Base-by-base conservation (phyloP, 2,329 filamentous ascomycete genomes). In the Pseudogymnoascus pannorum region DNA sequence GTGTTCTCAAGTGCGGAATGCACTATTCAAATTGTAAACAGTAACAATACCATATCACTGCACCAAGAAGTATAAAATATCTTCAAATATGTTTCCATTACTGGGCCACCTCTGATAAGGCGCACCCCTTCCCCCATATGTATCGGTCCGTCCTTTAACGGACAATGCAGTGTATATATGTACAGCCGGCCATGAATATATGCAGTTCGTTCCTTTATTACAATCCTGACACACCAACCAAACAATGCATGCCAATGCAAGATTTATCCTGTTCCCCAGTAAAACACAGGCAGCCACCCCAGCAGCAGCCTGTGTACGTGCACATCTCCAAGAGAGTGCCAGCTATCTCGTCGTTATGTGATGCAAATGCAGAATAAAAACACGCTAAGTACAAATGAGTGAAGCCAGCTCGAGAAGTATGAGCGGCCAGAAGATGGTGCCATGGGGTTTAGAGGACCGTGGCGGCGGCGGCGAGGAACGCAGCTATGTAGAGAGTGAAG, bases 161-260 rank as follows among this genome's bases (percentile, higher is more conserved):
- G 48, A 54, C 48, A 54, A 54, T 31, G 48, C 48, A 31, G 48
- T 31, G 24, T 54, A 16, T 54, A 54, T 54, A 54, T 54, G 48
- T 54, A 54, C 48, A 54, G 26, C 48, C 48, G 26, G 48, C 26
- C 48, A 54, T 54, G 48, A 54, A 54, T 54, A 54, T 54, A 54
- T 54, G 48, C 48, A 54, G 26, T 33, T 31, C 48, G 18, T 5
- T 14, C 40, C 24, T 26, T 16, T 54, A 54, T 54, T 54, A 54
- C 48, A 54, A 54, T 18, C 14, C 3, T 20, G n/a, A 33, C 48
- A 31, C 11, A 16, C 42, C 42, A 48, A 54, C n/a, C n/a, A 54
- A 20, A 54, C 26, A 20, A 20, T 54, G 48, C 48, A 54, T 54
- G 24, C 24, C 48, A 31, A 31, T 54, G 48, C 48, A 54, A 54